Base-by-base conservation (phyloP, 2,329 filamentous ascomycete species). In the Aspergillus sp. region DNA sequence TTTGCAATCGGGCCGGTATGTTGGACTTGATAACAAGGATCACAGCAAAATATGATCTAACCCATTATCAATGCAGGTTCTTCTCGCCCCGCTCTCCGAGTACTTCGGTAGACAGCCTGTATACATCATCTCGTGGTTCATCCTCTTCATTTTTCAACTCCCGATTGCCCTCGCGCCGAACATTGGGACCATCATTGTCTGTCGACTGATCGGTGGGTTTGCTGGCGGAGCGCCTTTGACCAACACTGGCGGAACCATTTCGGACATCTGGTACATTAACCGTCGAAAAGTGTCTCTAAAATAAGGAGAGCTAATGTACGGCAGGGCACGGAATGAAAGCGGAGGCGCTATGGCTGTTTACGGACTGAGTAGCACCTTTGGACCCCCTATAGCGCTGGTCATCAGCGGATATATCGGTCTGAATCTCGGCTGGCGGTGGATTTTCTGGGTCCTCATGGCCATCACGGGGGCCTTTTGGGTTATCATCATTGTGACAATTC, bases 71-170 rank as follows among this genome's bases (percentile, higher is more conserved):
- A 93, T 65, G 88, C 88, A 30, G 89, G 89, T 92, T 69, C 78
- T 91, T 0, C 92, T 89, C 89, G 89, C 89, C 0, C 89, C 89
- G 0, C 92, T 88, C 87, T 87, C 82, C 30, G 89, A 93, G 69
- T 89, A 93, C 64, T 79, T 91, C 44, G 89, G 89, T 14, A 82
- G 89, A 44, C 87, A 83, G 77, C 85, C 85, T 1, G 80, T 91
- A 45, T 78, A 91, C 45, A 88, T 91, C 76, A 73, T 82, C 35
- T 87, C 83, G 13, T 75, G 91, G 55, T 79, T 87, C 57, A 74
- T 92, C 11, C 86, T 90, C 66, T 92, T 91, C 64, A 71, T 91
- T 50, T 92, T 82, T 79, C 85, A 88, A 60, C 68, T 89, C 0
- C 84, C 84, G 4, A 83, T 87, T 20, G 86, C 80, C 1, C 71